Base-by-base conservation (phyloP, 2,329 filamentous ascomycete genomes). In the Pyrenochaeta sp. region DNA sequence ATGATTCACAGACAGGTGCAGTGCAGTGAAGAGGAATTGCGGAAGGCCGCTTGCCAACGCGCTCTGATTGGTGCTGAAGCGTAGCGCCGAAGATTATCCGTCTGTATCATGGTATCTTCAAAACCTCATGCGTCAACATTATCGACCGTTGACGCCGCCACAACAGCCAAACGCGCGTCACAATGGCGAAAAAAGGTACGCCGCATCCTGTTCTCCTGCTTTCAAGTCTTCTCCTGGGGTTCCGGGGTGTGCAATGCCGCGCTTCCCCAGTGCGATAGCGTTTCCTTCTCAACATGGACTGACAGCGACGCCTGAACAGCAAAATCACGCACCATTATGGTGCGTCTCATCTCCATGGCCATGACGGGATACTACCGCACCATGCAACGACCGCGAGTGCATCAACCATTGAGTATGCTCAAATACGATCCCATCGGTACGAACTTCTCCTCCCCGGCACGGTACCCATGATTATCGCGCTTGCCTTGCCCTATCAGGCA, bases 311-410 rank as follows among this genome's bases (percentile, higher is more conserved):
- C 21, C 9, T 29, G 15, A 46, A 58, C 75, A 96, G 92, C 83
- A 57, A 98, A 98, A 83, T 91, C 93, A 73, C 92, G 96, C 76
- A 89, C 94, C 64, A 89, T 99, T 75, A 86, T 91, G 74, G 94
- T 97, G 77, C 93, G 95, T 75, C 89, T 99, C 65, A 83, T 99
- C 76, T 97, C 92, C 61, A 99, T 99, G 95, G 95, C 95, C 75
- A 89, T 97, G 89, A 99, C 95, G 21, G 95, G 95, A 72, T 99
- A 92, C 85, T 99, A 94, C 84, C 93, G 94, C 78, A 96, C 92
- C 48, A 87, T 96, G 77, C 84, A 89, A 66, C 88, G 96, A 54
- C 93, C 92, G 11, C 89, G 95, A 66, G 85, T 86, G 27, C 84
- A 92, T 59, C 83, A 89, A 39, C 93, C 96, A 51, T 85, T 99